A percentile compares a stretch with the other conserved stretches of the same genome.
phyloP scores from a whole-genome alignment of 345 rosid genomes.

The Noccaea caerulescens region DNA sequence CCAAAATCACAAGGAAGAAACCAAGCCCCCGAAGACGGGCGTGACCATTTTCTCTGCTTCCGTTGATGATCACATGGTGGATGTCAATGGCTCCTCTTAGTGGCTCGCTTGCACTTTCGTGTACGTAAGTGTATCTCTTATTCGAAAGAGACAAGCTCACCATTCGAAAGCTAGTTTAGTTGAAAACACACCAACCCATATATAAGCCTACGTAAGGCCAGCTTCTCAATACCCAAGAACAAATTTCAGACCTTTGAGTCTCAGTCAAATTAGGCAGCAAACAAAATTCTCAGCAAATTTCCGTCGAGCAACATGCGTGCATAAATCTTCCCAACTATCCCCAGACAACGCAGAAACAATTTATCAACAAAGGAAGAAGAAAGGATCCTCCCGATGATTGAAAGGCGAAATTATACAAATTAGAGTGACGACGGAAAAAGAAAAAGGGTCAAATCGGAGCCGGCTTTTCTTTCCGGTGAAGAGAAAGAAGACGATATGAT shows the following conservation, averaged over 20 bases:
- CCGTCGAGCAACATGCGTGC: slow-evolving; percentile 37
- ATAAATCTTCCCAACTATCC: not conserved
- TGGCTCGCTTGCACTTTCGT: slow-evolving; percentile 49
- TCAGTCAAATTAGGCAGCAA: not conserved
- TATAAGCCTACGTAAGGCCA: slow-evolving; percentile 3
- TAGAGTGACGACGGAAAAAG: not conserved
- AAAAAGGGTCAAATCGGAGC: slow-evolving; percentile 29
- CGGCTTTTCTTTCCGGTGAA: slow-evolving; percentile 26
- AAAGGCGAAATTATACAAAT: not conserved
- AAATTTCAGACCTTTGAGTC: slow-evolving; percentile 18
- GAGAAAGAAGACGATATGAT: slow-evolving; percentile 10
- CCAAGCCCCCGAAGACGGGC: slow-evolving; percentile 40
- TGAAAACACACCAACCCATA: slow-evolving; percentile 5
- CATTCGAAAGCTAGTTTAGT: slow-evolving; percentile 44
- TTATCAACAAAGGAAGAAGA: not conserved
- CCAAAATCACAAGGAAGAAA: slow-evolving; percentile 45
- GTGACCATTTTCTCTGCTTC: slow-evolving; percentile 45
- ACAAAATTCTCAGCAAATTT: slow-evolving; percentile 22
- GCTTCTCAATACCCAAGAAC: slow-evolving; percentile 25
- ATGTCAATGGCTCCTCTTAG: slow-evolving; percentile 54
- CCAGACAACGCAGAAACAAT: not conserved
- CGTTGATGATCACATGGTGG: slow-evolving; percentile 62
- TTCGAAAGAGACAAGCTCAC: slow-evolving; percentile 45
- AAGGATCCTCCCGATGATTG: not conserved
- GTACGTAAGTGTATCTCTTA: slow-evolving; percentile 52